phyloP scores from a whole-genome alignment of 139 green algal species.

The Choricystis sp. region DNA sequence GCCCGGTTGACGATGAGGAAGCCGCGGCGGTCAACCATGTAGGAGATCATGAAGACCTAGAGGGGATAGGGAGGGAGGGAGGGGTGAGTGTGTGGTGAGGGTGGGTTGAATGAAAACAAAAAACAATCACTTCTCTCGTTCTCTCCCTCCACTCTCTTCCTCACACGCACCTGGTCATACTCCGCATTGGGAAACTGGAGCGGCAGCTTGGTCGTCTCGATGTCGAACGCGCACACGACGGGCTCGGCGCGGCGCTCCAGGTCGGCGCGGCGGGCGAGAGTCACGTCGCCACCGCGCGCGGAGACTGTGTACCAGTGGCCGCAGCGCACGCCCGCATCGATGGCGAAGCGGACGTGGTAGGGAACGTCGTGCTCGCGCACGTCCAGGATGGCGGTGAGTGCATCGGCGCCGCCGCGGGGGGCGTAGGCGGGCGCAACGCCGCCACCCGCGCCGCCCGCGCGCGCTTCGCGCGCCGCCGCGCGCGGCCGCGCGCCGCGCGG shows the following conservation, averaged over 20 bases:
- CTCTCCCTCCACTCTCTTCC: background rate
- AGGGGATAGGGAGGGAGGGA: too few species aligned
- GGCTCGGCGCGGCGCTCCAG: constrained; percentile 68
- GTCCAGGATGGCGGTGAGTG: constrained; percentile 56
- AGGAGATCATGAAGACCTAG: constrained; percentile 98
- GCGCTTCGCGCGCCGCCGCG: background rate
- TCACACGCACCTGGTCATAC: constrained; percentile 59
- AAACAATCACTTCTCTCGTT: background rate
- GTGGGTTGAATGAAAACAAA: background rate
- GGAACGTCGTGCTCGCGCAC: constrained; percentile 93
- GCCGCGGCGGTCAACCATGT: constrained; percentile 93
- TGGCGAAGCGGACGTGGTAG: constrained; percentile 87
- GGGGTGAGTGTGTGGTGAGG: background rate
- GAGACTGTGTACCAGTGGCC: constrained; percentile 78
- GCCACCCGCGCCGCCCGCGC: background rate
- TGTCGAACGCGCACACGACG: constrained; percentile 91
- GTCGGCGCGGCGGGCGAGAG: constrained; percentile 45
- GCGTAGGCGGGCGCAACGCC: background rate
- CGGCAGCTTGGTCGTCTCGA: constrained; percentile 97
- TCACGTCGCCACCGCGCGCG: constrained; percentile 1
- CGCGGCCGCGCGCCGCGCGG: too few species aligned
- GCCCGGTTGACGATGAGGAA: constrained; percentile 92
- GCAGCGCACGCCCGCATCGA: constrained; percentile 73
- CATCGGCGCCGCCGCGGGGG: constrained; percentile 34
- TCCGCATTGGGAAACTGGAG: constrained; percentile 95